phyloP scores from a whole-genome alignment of 345 rosid species.

The Aegle marmelos region DNA sequence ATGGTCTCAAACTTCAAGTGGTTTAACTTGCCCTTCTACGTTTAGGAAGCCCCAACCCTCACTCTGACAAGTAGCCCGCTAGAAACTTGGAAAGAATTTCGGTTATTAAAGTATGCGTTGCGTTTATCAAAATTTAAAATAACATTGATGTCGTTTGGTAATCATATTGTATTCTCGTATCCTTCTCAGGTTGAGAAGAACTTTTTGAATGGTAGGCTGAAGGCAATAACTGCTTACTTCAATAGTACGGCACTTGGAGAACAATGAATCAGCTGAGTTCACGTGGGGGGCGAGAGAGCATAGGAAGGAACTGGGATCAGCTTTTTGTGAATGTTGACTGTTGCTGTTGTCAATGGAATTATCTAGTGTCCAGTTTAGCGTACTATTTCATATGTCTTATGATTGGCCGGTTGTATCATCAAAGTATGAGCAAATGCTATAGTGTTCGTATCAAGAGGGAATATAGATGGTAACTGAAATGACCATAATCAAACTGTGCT shows the following conservation, averaged over 20 bases:
- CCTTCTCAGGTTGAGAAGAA: constrained; percentile 73
- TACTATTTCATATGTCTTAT: background rate
- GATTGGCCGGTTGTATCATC: background rate
- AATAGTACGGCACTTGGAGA: constrained; percentile 17
- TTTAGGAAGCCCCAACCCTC: background rate
- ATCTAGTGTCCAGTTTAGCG: background rate
- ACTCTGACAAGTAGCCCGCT: background rate
- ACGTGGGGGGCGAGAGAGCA: background rate
- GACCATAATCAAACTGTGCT: background rate
- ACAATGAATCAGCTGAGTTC: constrained; percentile 1
- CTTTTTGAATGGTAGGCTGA: constrained; percentile 78
- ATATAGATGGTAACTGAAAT: background rate
- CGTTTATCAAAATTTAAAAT: background rate
- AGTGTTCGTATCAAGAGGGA: background rate
- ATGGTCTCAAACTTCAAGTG: too few relatives aligned
- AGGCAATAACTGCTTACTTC: constrained; percentile 88
- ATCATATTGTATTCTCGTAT: background rate
- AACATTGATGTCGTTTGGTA: background rate
- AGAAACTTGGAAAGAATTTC: background rate
- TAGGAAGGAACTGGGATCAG: background rate
- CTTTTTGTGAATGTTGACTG: background rate
- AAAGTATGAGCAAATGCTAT: background rate
- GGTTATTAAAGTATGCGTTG: background rate
- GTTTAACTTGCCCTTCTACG: background rate
- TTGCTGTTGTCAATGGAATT: background rate